These are phyloP conservation scores for Aspergillus taichungensis DNA, from an alignment of 495 filamentous ascomycete species.

Conservation along the genomic window DNA sequence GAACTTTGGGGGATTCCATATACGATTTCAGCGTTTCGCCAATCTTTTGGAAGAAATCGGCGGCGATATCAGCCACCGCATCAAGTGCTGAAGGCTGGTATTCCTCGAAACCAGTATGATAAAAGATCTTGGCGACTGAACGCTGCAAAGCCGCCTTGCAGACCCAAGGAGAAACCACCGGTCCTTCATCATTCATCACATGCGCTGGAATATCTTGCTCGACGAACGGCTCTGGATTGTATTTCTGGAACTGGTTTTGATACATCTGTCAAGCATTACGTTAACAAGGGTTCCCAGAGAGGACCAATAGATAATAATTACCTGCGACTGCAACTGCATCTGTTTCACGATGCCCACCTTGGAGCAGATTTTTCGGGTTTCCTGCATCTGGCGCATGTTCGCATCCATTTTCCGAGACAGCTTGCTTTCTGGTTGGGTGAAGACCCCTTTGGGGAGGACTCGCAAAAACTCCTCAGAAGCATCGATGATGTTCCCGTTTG, in stretches of 20 bases:
- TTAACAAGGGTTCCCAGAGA: background rate
- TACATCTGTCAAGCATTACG: slow-evolving; percentile 58
- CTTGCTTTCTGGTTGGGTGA: slow-evolving; percentile 65
- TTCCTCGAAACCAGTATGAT: slow-evolving; percentile 95
- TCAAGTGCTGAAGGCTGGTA: slow-evolving; percentile 92
- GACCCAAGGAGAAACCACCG: slow-evolving; percentile 71
- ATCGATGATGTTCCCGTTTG: slow-evolving; percentile 77
- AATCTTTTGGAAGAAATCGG: slow-evolving; percentile 82
- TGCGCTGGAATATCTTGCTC: slow-evolving; percentile 79
- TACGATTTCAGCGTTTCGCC: slow-evolving; percentile 71
- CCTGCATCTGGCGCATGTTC: slow-evolving; percentile 94
- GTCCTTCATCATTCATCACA: slow-evolving; percentile 78
- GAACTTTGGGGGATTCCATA: slow-evolving; percentile 68
- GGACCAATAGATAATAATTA: slow-evolving; percentile 25
- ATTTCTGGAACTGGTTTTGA: slow-evolving; percentile 96
- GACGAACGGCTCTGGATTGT: slow-evolving; percentile 81
- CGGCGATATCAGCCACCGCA: slow-evolving; percentile 79
- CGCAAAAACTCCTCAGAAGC: slow-evolving; percentile 72
- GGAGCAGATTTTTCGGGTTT: slow-evolving; percentile 88
- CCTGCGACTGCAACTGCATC: slow-evolving; percentile 97
- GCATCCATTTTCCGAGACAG: slow-evolving; percentile 74
- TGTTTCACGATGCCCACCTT: slow-evolving; percentile 98
- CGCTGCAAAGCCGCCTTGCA: slow-evolving; percentile 79
- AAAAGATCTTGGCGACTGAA: slow-evolving; percentile 88
- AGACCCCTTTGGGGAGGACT: slow-evolving; percentile 63